These are phyloP conservation scores for Lenwebbia sp. DNA, from an alignment of 345 rosid genomes.

Conservation along the genomic window DNA sequence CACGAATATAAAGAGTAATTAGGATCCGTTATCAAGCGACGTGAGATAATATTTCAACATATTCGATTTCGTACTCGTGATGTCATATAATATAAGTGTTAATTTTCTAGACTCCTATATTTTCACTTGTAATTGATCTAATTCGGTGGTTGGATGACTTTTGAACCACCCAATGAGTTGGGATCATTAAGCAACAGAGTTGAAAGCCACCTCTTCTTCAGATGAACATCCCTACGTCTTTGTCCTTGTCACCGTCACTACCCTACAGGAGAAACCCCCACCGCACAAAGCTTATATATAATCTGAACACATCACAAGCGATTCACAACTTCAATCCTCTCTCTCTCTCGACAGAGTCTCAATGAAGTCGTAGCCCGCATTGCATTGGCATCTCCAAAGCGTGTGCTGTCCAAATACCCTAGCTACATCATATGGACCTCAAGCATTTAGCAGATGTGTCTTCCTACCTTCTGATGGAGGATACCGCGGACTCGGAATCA, in stretches of 20 bases:
- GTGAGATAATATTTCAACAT: too few species aligned
- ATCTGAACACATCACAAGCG: neutral
- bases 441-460: constrained; percentile 15
- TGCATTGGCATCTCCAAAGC: neutral
- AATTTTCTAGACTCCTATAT: neutral
- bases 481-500: constrained; percentile 39
- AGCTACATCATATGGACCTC: neutral
- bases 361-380: neutral
- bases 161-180: constrained; percentile 24
- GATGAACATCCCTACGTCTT: neutral
- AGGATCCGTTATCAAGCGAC: too few species aligned
- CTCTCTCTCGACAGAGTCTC: neutral
- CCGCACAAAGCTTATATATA: neutral
- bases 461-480: constrained; percentile 33
- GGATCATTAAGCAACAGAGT: constrained; percentile 1
- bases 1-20: too few species aligned
- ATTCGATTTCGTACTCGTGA: too few species aligned
- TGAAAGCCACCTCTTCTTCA: neutral
- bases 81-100: too few species aligned
- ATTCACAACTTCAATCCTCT: neutral
- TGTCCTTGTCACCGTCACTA: neutral
- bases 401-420: neutral
- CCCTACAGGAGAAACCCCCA: neutral
- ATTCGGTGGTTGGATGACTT: constrained; percentile 14
- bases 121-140: neutral